These are phyloP conservation scores for Podaxis sp. DNA, from an alignment of 768 basidiomycete genomes.

Conservation along the genomic window DNA sequence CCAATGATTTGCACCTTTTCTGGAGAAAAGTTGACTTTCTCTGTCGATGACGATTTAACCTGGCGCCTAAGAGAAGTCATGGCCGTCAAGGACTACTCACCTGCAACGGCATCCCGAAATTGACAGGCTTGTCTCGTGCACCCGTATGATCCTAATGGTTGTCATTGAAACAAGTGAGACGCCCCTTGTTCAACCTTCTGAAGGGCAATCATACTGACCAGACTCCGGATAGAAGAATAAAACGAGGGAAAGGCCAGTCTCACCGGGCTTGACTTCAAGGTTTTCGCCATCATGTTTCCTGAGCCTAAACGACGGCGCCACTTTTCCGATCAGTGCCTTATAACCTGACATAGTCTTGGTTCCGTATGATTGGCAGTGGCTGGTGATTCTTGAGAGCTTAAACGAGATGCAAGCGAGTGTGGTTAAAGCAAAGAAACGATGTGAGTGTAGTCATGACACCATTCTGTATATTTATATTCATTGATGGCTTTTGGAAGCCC, in stretches of 20 bases:
- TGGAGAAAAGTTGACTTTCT: constrained; percentile 63
- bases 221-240: constrained; percentile 81
- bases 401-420: background rate
- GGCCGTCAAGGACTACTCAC: constrained; percentile 34
- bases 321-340: constrained; percentile 48
- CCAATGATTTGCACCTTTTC: constrained; percentile 70
- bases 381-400: background rate
- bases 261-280: constrained; percentile 61
- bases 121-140: constrained; percentile 83
- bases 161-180: no score
- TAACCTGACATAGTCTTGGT: constrained; percentile 14
- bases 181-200: background rate
- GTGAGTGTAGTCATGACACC: background rate
- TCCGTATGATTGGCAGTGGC: background rate
- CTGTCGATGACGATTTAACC: constrained; percentile 31
- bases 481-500: background rate
- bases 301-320: constrained; percentile 66
- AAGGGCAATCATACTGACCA: constrained; percentile 36
- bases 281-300: constrained; percentile 60
- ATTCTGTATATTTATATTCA: constrained; percentile 5
- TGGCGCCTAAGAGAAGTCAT: no score
- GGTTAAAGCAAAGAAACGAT: background rate
- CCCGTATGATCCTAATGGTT: constrained; percentile 59
- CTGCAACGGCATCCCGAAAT: constrained; percentile 76
- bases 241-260: constrained; percentile 57